Conservation (phyloP, 345 rosid genomes). For the Pseudoturritis turrita region DNA sequence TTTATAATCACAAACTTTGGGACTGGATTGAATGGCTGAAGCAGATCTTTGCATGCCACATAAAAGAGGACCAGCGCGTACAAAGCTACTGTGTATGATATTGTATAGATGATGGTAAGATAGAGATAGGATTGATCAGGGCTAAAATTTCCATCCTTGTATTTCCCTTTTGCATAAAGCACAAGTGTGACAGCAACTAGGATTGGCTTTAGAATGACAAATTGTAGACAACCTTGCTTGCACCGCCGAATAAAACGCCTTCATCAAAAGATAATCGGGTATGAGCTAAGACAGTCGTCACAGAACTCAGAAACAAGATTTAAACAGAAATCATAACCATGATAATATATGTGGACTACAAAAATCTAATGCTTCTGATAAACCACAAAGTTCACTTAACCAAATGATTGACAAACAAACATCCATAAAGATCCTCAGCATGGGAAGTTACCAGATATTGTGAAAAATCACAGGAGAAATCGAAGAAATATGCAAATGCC, state of each 20-base stretch:
- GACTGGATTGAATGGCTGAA: slow-evolving; percentile 97
- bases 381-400: neutral
- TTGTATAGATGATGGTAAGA: slow-evolving; percentile 84
- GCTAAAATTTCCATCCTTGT: slow-evolving; percentile 92
- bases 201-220: slow-evolving; percentile 94
- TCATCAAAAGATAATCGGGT: slow-evolving; percentile 10
- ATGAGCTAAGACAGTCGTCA: slow-evolving; percentile 12
- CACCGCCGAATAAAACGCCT: slow-evolving; percentile 97
- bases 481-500: neutral
- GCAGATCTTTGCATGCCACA: slow-evolving; percentile 95
- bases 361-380: neutral
- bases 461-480: neutral
- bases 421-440: neutral
- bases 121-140: slow-evolving; percentile 86
- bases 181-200: slow-evolving; percentile 83
- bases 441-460: neutral
- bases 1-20: slow-evolving; percentile 93
- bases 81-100: slow-evolving; percentile 85
- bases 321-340: neutral
- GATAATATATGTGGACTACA: neutral
- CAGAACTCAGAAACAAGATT: neutral
- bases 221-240: slow-evolving; percentile 98
- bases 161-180: slow-evolving; percentile 92
- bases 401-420: neutral
- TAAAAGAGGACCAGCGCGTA: slow-evolving; percentile 88